Evolutionary conservation across 257 asterid species (phyloP).

Genomic region (Nicotiana tabacum): DNA sequence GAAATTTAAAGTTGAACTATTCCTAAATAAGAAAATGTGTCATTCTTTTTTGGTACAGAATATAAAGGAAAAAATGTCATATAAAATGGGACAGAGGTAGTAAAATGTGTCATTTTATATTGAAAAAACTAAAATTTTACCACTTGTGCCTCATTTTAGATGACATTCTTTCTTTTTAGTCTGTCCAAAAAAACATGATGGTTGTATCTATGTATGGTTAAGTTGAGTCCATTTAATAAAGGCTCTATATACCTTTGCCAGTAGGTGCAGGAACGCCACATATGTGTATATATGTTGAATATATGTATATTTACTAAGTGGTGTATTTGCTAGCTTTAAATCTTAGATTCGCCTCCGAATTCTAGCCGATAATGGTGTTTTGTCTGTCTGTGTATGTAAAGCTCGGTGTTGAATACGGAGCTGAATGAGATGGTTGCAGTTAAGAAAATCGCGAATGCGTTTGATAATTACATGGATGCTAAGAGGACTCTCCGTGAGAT

Average conservation of each 20-base stretch:
- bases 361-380: background rate
- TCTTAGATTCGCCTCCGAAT: background rate
- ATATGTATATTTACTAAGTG: background rate
- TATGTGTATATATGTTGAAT: no score
- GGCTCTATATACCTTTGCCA: no score
- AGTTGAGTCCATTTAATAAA: no score
- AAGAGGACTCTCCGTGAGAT: slow-evolving; percentile 93
- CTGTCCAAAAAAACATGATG: no score
- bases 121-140: no score
- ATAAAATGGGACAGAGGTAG: background rate
- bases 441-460: slow-evolving; percentile 89
- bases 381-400: slow-evolving; percentile 21
- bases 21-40: background rate
- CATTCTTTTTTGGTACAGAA: background rate
- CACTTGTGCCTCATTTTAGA: no score
- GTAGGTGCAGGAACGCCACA: no score
- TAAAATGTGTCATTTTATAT: background rate
- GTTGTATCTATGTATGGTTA: no score
- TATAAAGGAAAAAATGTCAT: background rate
- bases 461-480: slow-evolving; percentile 89
- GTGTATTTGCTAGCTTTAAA: background rate
- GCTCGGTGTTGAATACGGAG: slow-evolving; percentile 81
- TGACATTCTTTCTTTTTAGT: no score
- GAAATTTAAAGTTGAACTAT: background rate
- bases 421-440: slow-evolving; percentile 95